A percentile compares a stretch with the other conserved stretches of the same genome.
Conservation (phyloP, 441 rosid genomes). For the Omphalea diandra region DNA sequence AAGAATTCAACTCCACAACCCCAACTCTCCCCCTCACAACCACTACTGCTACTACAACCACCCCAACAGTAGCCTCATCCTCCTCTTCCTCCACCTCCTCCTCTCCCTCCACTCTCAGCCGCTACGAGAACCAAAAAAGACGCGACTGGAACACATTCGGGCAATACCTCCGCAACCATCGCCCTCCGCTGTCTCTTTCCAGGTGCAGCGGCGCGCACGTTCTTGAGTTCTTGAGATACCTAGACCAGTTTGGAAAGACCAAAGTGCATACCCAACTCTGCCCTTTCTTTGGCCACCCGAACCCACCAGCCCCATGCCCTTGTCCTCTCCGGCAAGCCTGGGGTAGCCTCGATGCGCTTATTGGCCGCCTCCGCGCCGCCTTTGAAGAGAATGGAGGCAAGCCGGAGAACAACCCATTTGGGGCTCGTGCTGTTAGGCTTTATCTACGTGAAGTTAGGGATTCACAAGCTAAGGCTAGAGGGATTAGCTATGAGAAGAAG, state of each 20-base stretch:
- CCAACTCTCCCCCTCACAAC: conserved; percentile 17
- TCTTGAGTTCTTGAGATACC: conserved; percentile 83
- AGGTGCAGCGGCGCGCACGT: conserved; percentile 93
- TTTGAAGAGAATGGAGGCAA: conserved; percentile 85
- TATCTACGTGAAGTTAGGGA: conserved; percentile 87
- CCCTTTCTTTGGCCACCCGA: conserved; percentile 89
- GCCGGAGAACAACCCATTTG: conserved; percentile 87
- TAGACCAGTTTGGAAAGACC: conserved; percentile 94
- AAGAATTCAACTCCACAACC: conserved; percentile 35
- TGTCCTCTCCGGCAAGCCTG: conserved; percentile 94
- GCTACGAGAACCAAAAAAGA: conserved; percentile 91
- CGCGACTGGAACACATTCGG: conserved; percentile 94
- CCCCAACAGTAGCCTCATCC: conserved; percentile 15
- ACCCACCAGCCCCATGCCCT: conserved; percentile 89
- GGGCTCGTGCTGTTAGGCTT: conserved; percentile 87
- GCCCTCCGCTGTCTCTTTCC: conserved; percentile 76
- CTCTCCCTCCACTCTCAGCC: conserved; percentile 54
- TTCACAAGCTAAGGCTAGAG: conserved; percentile 82
- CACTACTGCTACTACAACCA: conserved; percentile 16
- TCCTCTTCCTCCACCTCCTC: conserved; percentile 35
- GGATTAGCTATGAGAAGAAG: conserved; percentile 91
- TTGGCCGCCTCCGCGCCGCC: conserved; percentile 90
- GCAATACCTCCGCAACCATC: conserved; percentile 80
- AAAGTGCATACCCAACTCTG: conserved; percentile 78
- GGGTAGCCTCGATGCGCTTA: conserved; percentile 94